A percentile compares a stretch with the other conserved stretches of the same genome.
Evolutionary conservation across 225 moss, liverwort and hornwort species (phyloP).

Genomic region (Marchantia paleacea): DNA sequence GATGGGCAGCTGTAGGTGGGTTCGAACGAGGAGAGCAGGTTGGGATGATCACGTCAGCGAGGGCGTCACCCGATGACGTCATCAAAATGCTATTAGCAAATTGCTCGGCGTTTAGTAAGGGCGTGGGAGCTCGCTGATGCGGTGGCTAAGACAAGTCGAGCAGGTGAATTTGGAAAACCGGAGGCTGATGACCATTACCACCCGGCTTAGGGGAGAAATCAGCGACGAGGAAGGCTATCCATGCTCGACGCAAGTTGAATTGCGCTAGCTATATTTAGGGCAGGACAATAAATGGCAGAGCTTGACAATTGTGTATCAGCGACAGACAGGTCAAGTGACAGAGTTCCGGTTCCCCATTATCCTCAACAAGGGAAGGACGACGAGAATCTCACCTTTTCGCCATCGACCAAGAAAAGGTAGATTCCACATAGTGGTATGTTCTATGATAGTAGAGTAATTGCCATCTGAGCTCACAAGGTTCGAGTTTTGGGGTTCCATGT

Average conservation of each 20-base stretch:
- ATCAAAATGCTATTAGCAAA: not conserved
- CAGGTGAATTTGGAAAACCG: not conserved
- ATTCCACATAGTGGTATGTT: not conserved
- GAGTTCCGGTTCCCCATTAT: not conserved
- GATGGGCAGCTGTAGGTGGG: not conserved
- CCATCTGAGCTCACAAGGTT: no score
- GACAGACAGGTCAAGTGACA: not conserved
- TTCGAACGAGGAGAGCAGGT: not conserved
- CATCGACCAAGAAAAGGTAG: no score
- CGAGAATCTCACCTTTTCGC: no score
- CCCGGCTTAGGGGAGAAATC: not conserved
- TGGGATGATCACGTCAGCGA: not conserved
- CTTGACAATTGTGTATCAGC: no score
- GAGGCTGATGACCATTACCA: not conserved
- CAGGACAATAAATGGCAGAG: no score
- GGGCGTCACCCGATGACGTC: not conserved
- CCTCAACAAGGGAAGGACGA: not conserved
- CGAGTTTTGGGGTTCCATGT: no score
- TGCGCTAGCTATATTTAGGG: not conserved
- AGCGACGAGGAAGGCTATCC: conserved; percentile 1
- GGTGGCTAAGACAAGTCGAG: not conserved
- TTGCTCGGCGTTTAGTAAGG: not conserved
- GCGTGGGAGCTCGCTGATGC: no score
- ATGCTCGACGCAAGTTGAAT: not conserved
- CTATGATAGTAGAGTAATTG: no score